phyloP scores from a whole-genome alignment of 2,329 filamentous ascomycete genomes.

The Knufia petricola region DNA sequence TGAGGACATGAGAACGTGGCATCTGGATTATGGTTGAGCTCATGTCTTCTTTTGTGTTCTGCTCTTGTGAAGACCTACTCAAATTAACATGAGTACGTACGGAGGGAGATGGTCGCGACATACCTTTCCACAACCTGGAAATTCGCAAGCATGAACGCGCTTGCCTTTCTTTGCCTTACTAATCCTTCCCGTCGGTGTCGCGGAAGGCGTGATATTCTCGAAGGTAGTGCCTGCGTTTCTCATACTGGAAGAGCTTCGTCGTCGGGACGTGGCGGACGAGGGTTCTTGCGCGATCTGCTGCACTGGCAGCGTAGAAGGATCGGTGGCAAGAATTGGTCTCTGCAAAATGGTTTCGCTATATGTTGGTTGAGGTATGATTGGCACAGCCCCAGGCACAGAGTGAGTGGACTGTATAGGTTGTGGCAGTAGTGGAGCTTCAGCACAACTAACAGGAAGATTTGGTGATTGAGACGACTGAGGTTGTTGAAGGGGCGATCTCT shows the following conservation, averaged over 20 bases:
- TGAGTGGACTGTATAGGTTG: constrained; percentile 14
- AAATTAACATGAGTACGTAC: constrained; percentile 7
- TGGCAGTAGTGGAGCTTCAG: constrained; percentile 1
- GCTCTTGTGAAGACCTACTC: constrained; percentile 41
- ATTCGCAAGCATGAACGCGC: constrained; percentile 40
- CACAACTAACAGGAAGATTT: constrained; percentile 10
- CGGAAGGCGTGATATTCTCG: constrained; percentile 29
- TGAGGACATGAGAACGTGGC: constrained; percentile 36
- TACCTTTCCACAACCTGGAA: constrained; percentile 40
- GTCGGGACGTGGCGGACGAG: constrained; percentile 16
- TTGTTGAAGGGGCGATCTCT: constrained; percentile 20
- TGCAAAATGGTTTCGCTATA: constrained; percentile 10
- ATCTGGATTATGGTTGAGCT: constrained; percentile 42
- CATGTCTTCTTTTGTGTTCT: constrained; percentile 41
- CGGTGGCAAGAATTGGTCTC: constrained; percentile 11
- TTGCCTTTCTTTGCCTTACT: constrained; percentile 46
- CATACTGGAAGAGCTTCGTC: constrained; percentile 23
- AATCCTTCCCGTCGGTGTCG: constrained; percentile 42
- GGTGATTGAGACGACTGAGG: constrained; percentile 12
- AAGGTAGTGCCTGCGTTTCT: constrained; percentile 22
- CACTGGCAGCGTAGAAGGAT: constrained; percentile 15
- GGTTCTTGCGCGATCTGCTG: constrained; percentile 14
- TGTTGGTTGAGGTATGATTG: constrained; percentile 11
- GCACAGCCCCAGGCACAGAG: constrained; percentile 11
- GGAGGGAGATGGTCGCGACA: constrained; percentile 11